phyloP scores from a whole-genome alignment of 768 basidiomycete species.

The Collybia sp. region DNA sequence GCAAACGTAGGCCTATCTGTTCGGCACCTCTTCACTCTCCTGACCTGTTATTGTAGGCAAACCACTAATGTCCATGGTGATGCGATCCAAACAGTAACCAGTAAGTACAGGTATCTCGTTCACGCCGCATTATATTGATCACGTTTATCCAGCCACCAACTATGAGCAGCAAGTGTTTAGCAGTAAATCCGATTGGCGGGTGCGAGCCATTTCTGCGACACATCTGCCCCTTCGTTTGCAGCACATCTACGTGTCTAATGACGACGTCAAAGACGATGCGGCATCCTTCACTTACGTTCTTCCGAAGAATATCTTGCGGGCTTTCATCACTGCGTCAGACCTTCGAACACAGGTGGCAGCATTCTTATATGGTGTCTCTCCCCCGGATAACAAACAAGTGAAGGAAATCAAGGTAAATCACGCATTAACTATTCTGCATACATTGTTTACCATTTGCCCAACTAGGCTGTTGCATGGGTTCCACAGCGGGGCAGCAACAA shows the following conservation, averaged over 20 bases:
- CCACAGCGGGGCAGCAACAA: slow-evolving; percentile 97
- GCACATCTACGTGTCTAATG: slow-evolving; percentile 98
- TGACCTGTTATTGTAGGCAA: slow-evolving; percentile 41
- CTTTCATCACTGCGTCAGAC: slow-evolving; percentile 91
- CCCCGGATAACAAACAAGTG: slow-evolving; percentile 95
- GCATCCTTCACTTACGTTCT: slow-evolving; percentile 92
- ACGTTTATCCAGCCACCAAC: slow-evolving; percentile 62
- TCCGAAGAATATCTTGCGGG: slow-evolving; percentile 93
- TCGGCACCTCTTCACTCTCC: not conserved
- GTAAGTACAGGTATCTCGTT: slow-evolving; percentile 33
- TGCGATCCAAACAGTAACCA: slow-evolving; percentile 91
- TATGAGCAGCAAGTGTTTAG: slow-evolving; percentile 99
- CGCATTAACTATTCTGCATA: not conserved
- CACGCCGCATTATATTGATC: not conserved
- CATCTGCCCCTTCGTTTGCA: slow-evolving; percentile 94
- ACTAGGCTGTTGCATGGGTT: slow-evolving; percentile 91
- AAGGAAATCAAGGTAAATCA: slow-evolving; percentile 87
- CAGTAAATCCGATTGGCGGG: slow-evolving; percentile 99
- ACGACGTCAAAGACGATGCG: slow-evolving; percentile 98
- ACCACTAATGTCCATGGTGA: slow-evolving; percentile 98
- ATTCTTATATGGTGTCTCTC: slow-evolving; percentile 89
- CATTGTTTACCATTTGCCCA: not conserved
- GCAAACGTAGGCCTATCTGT: slow-evolving; percentile 58
- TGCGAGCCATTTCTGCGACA: slow-evolving; percentile 95
- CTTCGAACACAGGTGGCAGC: slow-evolving; percentile 95